phyloP scores from a whole-genome alignment of 805 yeast genomes.

The Scheffersomyces spartinae region DNA sequence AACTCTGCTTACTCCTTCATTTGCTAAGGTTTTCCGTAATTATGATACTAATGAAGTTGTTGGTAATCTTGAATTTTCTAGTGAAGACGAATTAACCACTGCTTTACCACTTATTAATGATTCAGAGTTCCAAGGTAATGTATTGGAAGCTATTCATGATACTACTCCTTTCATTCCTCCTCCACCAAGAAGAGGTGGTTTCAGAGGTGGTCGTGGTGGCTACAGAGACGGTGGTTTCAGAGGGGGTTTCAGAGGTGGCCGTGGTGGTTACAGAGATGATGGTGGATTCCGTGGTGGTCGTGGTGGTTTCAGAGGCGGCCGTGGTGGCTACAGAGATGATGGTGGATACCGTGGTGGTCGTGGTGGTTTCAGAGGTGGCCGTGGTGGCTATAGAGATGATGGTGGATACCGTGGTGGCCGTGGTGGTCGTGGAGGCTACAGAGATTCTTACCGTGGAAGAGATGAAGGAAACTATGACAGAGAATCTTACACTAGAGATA shows the following conservation, averaged over 20 bases:
- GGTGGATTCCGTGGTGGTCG: constrained; percentile 31
- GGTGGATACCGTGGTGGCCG: constrained; percentile 28
- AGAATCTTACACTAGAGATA: constrained; percentile 35
- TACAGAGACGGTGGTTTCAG: constrained; percentile 26
- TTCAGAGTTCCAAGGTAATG: constrained; percentile 57
- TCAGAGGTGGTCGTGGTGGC: constrained; percentile 29
- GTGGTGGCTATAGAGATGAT: constrained; percentile 21
- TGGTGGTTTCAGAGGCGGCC: constrained; percentile 38
- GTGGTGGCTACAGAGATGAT: constrained; percentile 26
- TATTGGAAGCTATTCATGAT: constrained; percentile 71
- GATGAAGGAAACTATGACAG: constrained; percentile 36
- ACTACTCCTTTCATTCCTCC: constrained; percentile 46
- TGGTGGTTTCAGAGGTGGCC: constrained; percentile 24
- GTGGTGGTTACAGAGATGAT: constrained; percentile 21
- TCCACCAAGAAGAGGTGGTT: constrained; percentile 33
- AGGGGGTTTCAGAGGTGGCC: constrained; percentile 25
- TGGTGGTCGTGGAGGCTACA: constrained; percentile 21
- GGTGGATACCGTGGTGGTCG: constrained; percentile 26
- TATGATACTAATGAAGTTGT: constrained; percentile 33
- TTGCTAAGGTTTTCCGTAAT: constrained; percentile 40
- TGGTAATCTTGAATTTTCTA: constrained; percentile 43
- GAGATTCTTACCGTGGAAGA: constrained; percentile 38
- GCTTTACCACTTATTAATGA: constrained; percentile 69
- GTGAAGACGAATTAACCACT: constrained; percentile 64
- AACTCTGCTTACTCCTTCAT: constrained; percentile 51